phyloP scores from a whole-genome alignment of 768 basidiomycete genomes.

The Termitomyces sp. region DNA sequence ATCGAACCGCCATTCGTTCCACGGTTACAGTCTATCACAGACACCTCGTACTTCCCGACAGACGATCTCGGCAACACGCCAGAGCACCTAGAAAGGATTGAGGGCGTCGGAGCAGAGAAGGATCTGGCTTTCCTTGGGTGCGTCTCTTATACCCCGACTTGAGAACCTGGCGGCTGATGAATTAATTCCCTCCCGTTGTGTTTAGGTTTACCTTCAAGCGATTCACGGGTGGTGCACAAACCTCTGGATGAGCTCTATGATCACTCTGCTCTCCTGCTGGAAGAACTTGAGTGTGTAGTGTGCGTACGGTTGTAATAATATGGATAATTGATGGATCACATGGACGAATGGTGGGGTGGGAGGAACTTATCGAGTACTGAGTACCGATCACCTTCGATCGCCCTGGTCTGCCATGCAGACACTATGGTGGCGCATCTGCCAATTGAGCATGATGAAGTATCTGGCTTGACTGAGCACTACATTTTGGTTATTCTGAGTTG shows the following conservation, averaged over 20 bases:
- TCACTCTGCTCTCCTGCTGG: neutral
- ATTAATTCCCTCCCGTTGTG: neutral
- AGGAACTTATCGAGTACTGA: too few relatives aligned
- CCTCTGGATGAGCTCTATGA: slow-evolving; percentile 13
- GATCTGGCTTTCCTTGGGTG: slow-evolving; percentile 68
- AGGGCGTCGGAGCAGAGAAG: slow-evolving; percentile 62
- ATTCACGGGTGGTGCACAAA: slow-evolving; percentile 39
- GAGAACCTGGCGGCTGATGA: neutral
- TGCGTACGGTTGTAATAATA: neutral
- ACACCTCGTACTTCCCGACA: slow-evolving; percentile 95
- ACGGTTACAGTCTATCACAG: slow-evolving; percentile 85
- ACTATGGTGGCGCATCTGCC: neutral
- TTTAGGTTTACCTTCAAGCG: slow-evolving; percentile 84
- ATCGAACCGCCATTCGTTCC: slow-evolving; percentile 98
- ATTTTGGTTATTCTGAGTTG: too few relatives aligned
- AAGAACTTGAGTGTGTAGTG: neutral
- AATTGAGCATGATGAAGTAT: neutral
- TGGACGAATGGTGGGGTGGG: neutral
- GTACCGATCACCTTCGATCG: neutral
- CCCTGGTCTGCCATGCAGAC: neutral
- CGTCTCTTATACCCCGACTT: slow-evolving; percentile 13
- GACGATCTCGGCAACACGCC: slow-evolving; percentile 80
- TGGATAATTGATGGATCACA: neutral
- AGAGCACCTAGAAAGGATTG: slow-evolving; percentile 55
- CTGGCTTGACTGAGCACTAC: too few relatives aligned